Evolutionary conservation across 108 stramenopile species (phyloP), one percentile per base, ranked within the genome.

Genomic region (Discostella stelligeroides): DNA sequence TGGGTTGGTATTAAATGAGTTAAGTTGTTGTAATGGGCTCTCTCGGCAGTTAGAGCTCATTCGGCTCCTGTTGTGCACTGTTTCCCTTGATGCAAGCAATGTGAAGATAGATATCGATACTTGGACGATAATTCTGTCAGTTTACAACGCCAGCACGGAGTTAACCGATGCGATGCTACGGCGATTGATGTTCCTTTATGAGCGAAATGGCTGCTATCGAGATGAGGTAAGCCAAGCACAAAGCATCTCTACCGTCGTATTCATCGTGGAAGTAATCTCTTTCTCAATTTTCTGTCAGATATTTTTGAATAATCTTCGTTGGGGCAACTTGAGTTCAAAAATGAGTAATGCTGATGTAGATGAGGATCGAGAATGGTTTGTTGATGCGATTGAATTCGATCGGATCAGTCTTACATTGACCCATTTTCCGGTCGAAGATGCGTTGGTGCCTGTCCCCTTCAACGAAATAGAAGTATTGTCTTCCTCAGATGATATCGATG

Each of bases 351-450:
- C 21, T 34, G 48, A 34, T 7, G 43, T 63, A 25, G 39, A 49
- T 14, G 51, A 69, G 37, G 34, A 39, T 18, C 86, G 83, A 71
- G 88, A 89, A 0, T 92, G 87, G 88, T 63, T 92, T 39, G 24
- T 81, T 8, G 68, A 80, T 78, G 79, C 80, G 15, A 45, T 92
- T 10, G 83, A 90, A 53, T 45, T 72, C 17, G 56, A 59, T 29
- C 79, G 91, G 28, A 72, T 92, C 25, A 75, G 78, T 7, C 68
- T 72, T 23, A 90, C 89, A 8, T 41, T 89, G 11, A 65, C 72
- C 10, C 80, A 70, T 13, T 89, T 85, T 80, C 88, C 88, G 18
- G 62, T 87, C 0, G 54, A 69, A 24, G 86, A 87, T 47, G 45
- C 54, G 17, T 37, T 82, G 30, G 66, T 60, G 29, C 81, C 81